Percentiles rank a stretch among this genome's conserved stretches.
phyloP scores from a whole-genome alignment of 306 rosid genomes.

The Pachyrhizus erosus region DNA sequence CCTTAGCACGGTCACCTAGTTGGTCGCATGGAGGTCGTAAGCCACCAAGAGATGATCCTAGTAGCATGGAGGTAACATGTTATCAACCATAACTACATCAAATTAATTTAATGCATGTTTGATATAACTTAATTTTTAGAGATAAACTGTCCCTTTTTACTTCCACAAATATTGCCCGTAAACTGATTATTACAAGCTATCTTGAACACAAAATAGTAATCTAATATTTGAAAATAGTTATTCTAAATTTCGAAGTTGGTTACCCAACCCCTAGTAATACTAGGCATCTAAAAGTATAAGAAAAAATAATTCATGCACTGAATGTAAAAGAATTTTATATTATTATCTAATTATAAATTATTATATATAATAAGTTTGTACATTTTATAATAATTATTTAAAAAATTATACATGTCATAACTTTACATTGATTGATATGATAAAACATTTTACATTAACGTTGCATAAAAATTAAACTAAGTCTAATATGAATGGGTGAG shows the following conservation, averaged over 20 bases:
- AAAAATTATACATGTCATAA: not conserved
- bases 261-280: not conserved
- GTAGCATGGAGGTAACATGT: constrained; percentile 58
- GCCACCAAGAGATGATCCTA: constrained; percentile 63
- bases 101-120: constrained; percentile 13
- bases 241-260: not conserved
- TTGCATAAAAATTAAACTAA: not conserved
- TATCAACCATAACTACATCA: constrained; percentile 14
- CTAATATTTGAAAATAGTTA: not conserved
- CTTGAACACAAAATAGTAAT: not conserved
- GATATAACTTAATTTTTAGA: not conserved
- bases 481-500: not conserved
- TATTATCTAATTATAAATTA: not conserved
- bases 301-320: not conserved
- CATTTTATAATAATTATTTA: not conserved
- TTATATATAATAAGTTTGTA: not conserved
- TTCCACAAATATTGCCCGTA: not conserved
- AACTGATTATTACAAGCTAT: not conserved
- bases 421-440: not conserved
- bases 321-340: not conserved
- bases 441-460: not conserved
- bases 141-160: not conserved
- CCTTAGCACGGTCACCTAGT: constrained; percentile 47
- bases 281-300: not conserved
- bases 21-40: constrained; percentile 50